Evolutionary conservation across 768 basidiomycete genomes (phyloP).

Genomic region (Candolleomyces eurysporus): DNA sequence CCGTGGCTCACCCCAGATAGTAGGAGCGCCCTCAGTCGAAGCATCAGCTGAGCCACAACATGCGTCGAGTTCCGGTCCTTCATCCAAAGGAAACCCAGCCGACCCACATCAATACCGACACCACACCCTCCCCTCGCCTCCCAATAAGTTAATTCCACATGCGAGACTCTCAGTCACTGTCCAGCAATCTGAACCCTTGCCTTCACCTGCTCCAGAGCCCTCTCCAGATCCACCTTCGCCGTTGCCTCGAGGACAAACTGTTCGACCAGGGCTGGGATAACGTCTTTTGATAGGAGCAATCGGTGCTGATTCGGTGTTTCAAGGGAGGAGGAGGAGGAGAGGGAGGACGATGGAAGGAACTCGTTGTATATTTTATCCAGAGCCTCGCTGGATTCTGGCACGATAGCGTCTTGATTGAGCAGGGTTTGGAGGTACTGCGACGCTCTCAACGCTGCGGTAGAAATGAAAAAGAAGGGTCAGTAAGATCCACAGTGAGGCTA

Average conservation of each 20-base stretch:
- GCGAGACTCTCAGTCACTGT: too few relatives aligned
- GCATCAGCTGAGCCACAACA: too few relatives aligned
- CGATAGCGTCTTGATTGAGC: constrained; percentile 51
- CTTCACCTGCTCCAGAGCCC: constrained; percentile 62
- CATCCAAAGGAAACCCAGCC: too few relatives aligned
- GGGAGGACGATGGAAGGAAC: constrained; percentile 9
- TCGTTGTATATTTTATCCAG: constrained; percentile 58
- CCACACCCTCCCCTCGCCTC: too few relatives aligned
- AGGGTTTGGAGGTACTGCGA: constrained; percentile 67
- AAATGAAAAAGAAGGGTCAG: not conserved
- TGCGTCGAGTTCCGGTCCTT: too few relatives aligned
- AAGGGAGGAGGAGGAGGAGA: not conserved
- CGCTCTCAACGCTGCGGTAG: constrained; percentile 57
- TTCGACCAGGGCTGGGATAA: constrained; percentile 49
- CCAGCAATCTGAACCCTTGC: constrained; percentile 17
- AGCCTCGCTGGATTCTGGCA: constrained; percentile 49
- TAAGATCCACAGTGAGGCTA: too few relatives aligned
- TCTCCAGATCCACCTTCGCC: constrained; percentile 50
- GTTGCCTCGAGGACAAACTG: constrained; percentile 44
- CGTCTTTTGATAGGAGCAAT: constrained; percentile 51
- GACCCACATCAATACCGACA: too few relatives aligned
- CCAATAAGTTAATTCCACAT: too few relatives aligned
- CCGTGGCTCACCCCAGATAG: too few relatives aligned
- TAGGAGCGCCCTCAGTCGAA: too few relatives aligned
- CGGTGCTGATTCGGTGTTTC: constrained; percentile 14